Evolutionary conservation across 2,329 filamentous ascomycete species (phyloP), one percentile per base, ranked within the genome.

Genomic region (Arthrobotrys sphaeroides): DNA sequence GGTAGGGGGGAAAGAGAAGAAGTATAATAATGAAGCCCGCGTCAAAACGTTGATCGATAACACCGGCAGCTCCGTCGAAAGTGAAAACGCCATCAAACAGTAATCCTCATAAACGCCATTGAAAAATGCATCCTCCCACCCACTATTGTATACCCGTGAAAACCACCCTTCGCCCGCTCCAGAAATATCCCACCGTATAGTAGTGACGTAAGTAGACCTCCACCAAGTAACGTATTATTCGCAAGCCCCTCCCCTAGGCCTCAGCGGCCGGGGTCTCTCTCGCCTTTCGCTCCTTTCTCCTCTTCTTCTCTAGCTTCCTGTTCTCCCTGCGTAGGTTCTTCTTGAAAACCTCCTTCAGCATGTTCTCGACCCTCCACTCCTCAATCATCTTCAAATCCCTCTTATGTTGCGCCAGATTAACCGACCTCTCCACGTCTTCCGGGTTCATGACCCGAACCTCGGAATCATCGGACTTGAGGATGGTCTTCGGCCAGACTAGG

Each of bases 401-500:
- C 42, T 72, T 70, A 33, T 70, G 64, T 31, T 77, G 65, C 5
- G 73, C 59, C 22, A 72, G 18, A 24, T 72, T 77, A 13, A 70
- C 66, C 6, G 60, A 77, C 10, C 73, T 28, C 28, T 70, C 66
- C n/a, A 77, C 73, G 22, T 70, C 65, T 20, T 77, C 73, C 36
- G 65, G 73, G 13, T 72, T 77, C 73, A 77, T 72, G 16, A 77
- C 49, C 31, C 73, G 31, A 24, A 64, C 16, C 22, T 90, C 89
- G 69, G 88, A 89, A 81, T 98, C 95, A 18, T 87, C 82, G 13
- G 88, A 88, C 24, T 90, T 89, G 77, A 87, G 90, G 73, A 97
- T 91, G 0, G 95, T 98, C 84, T 99, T 97, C 4, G 95, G 95
- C 95, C 95, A 99, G 69, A 91, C 86, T 81, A 91, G 97, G 0